Percentiles rank a stretch among this genome's conserved stretches.
Conservation (phyloP, 352 stramenopile genomes). For the Hyaloperonospora arabidopsidis region DNA sequence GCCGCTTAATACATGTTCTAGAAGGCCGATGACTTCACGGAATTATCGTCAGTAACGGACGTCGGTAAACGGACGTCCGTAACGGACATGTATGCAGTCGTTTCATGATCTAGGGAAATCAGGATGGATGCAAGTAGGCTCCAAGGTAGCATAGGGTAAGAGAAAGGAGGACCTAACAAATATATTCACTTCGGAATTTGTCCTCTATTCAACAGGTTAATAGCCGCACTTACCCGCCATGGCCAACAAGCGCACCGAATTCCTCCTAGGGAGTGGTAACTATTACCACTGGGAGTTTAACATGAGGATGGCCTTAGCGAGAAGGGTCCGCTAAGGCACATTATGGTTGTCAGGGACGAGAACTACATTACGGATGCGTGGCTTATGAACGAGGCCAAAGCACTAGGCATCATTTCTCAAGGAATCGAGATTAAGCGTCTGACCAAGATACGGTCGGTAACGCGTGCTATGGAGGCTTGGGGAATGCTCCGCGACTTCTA, state of each 20-base stretch:
- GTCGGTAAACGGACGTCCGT: too few species aligned
- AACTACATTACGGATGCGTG: neutral
- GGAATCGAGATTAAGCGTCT: neutral
- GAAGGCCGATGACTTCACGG: too few species aligned
- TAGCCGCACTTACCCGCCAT: slow-evolving; percentile 5
- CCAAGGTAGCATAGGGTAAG: too few species aligned
- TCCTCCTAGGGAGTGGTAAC: slow-evolving; percentile 18
- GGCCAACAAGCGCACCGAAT: slow-evolving; percentile 14
- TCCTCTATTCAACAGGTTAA: slow-evolving; percentile 14
- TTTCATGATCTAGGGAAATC: too few species aligned
- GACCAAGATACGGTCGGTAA: neutral
- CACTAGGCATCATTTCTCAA: neutral
- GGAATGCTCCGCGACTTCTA: neutral
- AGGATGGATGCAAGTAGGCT: too few species aligned
- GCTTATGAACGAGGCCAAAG: neutral
- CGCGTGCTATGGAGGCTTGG: neutral
- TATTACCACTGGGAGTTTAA: slow-evolving; percentile 34
- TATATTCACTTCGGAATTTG: slow-evolving; percentile 6
- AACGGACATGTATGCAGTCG: too few species aligned
- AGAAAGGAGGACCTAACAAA: neutral
- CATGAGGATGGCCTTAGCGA: slow-evolving; percentile 15
- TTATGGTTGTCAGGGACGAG: neutral
- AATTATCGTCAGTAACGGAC: too few species aligned
- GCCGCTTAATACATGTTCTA: too few species aligned
- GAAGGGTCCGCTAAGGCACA: neutral